Evolutionary conservation across 2,329 filamentous ascomycete genomes (phyloP).

Genomic region (Mycosphaerella sp.): DNA sequence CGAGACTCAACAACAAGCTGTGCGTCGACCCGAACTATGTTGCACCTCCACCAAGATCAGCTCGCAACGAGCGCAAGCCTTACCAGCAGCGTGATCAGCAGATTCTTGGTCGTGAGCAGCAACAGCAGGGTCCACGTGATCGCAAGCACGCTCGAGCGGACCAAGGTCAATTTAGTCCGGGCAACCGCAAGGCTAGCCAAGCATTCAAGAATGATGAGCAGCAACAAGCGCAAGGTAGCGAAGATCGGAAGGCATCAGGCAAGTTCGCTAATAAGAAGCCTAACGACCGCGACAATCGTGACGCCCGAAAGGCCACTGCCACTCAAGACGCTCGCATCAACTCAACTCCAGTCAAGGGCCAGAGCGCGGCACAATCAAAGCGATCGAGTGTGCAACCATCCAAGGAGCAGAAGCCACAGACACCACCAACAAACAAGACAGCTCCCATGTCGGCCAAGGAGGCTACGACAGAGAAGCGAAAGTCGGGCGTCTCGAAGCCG

Average conservation of each 20-base stretch:
- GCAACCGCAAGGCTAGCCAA: constrained; percentile 2
- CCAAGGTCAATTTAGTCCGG: not conserved
- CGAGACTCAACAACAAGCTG: constrained; percentile 23
- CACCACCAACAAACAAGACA: constrained; percentile 3
- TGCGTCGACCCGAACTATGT: constrained; percentile 12
- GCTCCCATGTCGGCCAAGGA: constrained; percentile 9
- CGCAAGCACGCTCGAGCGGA: constrained; percentile 3
- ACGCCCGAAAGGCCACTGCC: not conserved
- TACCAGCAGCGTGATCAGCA: constrained; percentile 1
- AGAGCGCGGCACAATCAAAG: constrained; percentile 1
- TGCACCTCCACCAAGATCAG: not conserved
- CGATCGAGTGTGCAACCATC: constrained; percentile 1
- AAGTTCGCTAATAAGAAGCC: constrained; percentile 7
- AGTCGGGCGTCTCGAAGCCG: constrained; percentile 5
- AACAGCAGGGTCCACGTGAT: not conserved
- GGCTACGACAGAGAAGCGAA: constrained; percentile 9
- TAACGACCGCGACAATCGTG: not conserved
- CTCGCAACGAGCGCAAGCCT: not conserved
- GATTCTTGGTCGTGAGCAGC: not conserved
- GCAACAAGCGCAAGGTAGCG: not conserved
- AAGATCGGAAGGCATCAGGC: constrained; percentile 5
- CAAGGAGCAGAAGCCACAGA: constrained; percentile 7
- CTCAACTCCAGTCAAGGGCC: not conserved
- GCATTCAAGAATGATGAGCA: not conserved
- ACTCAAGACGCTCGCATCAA: not conserved